Evolutionary conservation across 257 asterid species (phyloP).

Genomic region (Anisodus acutangulus): DNA sequence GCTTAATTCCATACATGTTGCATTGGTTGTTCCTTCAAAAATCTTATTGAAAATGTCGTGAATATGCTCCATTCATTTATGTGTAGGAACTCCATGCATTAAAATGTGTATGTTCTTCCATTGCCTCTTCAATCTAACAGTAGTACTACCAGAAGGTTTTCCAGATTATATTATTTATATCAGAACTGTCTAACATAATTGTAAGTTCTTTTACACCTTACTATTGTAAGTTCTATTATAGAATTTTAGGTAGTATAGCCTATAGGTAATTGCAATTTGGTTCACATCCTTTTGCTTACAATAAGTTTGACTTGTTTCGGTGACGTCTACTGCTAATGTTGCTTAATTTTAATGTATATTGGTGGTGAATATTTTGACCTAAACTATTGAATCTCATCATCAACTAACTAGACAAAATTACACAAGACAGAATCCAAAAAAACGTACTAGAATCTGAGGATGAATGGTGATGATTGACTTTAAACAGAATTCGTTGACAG

Average conservation of each 20-base stretch:
- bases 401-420: background rate
- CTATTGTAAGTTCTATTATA: background rate
- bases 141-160: slow-evolving; percentile 4
- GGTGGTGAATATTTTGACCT: background rate
- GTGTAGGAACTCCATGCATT: slow-evolving; percentile 7
- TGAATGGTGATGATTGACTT: slow-evolving; percentile 10
- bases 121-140: slow-evolving; percentile 7
- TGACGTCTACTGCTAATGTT: background rate
- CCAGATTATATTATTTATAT: background rate
- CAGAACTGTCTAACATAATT: background rate
- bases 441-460: background rate
- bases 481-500: background rate
- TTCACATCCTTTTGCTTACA: background rate
- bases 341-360: background rate
- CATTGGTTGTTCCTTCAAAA: background rate
- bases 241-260: background rate
- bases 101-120: background rate
- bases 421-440: background rate
- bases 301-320: background rate
- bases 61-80: background rate
- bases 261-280: background rate
- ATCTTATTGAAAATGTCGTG: background rate
- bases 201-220: background rate
- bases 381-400: slow-evolving; percentile 11
- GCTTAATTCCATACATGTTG: background rate